Evolutionary conservation across 257 asterid genomes (phyloP), one percentile per base, ranked within the genome.

Genomic region (Knoxia roxburghii): DNA sequence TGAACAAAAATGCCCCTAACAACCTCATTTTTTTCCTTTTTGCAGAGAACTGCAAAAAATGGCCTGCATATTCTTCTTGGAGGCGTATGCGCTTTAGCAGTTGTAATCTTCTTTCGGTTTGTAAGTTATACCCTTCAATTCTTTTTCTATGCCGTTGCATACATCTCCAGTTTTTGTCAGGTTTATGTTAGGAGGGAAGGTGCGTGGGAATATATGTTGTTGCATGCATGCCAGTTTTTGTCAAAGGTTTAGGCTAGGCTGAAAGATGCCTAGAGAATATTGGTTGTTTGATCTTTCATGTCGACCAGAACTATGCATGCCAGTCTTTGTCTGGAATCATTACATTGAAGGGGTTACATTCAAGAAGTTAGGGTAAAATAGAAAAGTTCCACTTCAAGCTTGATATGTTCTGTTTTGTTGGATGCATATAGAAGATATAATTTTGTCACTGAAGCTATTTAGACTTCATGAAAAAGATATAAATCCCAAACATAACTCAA

Each of bases 61-160:
- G 98, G 96, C 57, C 86, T 89, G 81, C 95, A 91, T 72, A 81
- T 91, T 76, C 96, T 91, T 82, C 96, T 91, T 64, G 98, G 96
- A 70, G 96, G 98, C 57, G 71, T 91, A 43, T 89, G 98, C 74
- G 98, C 98, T 39, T 82, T 91, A 84, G 83, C 96, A 33, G 84
- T 89, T 62, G 96, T 91, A 65, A 80, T 91, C 24, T 87, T 83
- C 91, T 89, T 89, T 77, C 95, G 98, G 51, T 89, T 91, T 78
- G 97, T 91, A 88, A 88, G 97, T 85, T 73, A 7, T 64, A 74
- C 68, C 69, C 69, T 65, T 71, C 13, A 29, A 72, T 32, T 64
- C 45, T 37, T 65, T 62, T 64, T 49, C 12, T 37, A 29, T 52
- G n/a, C 27, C 18, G 41, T 61, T 37, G 20, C 43, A 26, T 54